phyloP scores from a whole-genome alignment of 495 filamentous ascomycete genomes.

The Usnea hakonensis region DNA sequence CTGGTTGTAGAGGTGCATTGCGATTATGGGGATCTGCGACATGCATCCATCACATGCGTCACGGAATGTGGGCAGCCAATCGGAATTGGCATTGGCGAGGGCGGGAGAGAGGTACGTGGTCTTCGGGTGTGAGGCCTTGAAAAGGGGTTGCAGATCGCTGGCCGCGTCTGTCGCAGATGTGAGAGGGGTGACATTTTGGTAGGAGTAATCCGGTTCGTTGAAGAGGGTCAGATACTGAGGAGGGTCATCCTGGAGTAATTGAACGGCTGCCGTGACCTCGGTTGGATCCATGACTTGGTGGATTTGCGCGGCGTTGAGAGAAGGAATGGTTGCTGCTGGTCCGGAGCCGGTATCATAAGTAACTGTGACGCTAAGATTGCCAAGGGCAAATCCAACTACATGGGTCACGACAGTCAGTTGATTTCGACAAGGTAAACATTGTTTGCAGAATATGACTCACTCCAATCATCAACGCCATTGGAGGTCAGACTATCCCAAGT shows the following conservation, averaged over 20 bases:
- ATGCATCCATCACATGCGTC: not conserved
- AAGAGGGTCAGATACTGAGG: not conserved
- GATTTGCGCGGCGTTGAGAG: not conserved
- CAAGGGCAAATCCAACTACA: not conserved
- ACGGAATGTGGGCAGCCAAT: not conserved
- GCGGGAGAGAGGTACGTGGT: not conserved
- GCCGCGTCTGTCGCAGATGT: not conserved
- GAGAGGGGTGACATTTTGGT: not conserved
- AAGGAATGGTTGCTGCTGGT: not conserved
- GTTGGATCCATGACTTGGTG: not conserved
- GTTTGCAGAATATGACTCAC: not conserved
- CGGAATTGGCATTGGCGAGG: not conserved
- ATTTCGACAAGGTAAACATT: not conserved
- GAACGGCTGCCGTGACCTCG: not conserved
- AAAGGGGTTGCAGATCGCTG: not conserved
- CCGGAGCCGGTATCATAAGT: not conserved
- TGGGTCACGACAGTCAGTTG: not conserved
- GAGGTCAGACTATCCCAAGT: not conserved
- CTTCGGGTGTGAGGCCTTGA: not conserved
- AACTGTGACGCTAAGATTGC: not conserved
- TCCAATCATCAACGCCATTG: not conserved
- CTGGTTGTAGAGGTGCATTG: not conserved
- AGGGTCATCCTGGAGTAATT: not conserved
- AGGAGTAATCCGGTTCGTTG: not conserved
- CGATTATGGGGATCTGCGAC: not conserved